Evolutionary conservation across 2,329 filamentous ascomycete genomes (phyloP), one percentile per base, ranked within the genome.

Genomic region (Phyllosticta paracitricarpa): DNA sequence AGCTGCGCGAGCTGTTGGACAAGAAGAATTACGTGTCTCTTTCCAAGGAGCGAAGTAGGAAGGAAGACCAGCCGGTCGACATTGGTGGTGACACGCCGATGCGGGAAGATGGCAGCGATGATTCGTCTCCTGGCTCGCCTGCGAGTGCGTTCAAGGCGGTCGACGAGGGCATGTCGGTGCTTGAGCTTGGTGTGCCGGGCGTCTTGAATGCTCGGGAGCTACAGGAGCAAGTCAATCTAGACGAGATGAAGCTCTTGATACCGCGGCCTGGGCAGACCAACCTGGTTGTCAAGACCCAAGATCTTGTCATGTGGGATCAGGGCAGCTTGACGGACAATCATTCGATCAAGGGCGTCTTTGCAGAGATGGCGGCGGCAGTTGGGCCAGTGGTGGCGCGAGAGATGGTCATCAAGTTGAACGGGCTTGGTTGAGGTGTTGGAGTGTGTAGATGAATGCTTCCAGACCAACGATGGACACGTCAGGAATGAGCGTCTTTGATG

Each of bases 171-270:
- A 67, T 76, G 26, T 78, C 79, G 0, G 75, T 91, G 0, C 84
- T 90, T 63, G 70, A 76, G 0, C 79, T 85, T 56, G 78, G 80
- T 55, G 86, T 91, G 78, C 88, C 89, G 0, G 89, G 89, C 0
- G 79, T 89, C 51, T 78, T 84, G 53, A 78, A 82, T 0, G 68
- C 81, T 2, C 73, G 79, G 0, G 76, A 85, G 51, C 76, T 91
- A 61, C 69, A 75, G 17, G 65, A 68, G 9, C 66, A 76, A 2
- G 71, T 86, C 56, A 78, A 87, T 61, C 76, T 91, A 51, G 84
- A 84, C 63, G 72, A 79, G 10, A 81, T 89, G 59, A 77, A 78
- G 3, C 73, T 90, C 51, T 77, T 76, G 22, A 75, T 85, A 7
- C 61, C 61, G 4, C 28, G 28, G 3, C 28, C 28, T 6, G 28